phyloP scores from a whole-genome alignment of 306 rosid genomes.

The Quillaja saponaria region DNA sequence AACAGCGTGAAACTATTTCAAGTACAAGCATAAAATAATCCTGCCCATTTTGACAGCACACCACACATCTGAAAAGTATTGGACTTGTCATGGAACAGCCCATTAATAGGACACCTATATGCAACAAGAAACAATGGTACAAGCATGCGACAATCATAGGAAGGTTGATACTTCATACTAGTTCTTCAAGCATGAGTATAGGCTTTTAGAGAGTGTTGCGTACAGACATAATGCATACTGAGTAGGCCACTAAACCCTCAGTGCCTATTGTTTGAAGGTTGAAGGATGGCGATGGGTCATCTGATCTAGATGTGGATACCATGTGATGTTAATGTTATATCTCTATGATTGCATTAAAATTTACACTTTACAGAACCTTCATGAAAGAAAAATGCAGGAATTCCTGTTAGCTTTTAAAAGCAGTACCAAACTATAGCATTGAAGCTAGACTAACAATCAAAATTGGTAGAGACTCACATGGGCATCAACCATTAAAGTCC shows the following conservation, averaged over 20 bases:
- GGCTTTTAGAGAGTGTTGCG: constrained; percentile 16
- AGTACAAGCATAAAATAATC: no score
- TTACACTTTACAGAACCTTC: constrained; percentile 20
- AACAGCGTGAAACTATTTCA: no score
- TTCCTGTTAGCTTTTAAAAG: constrained; percentile 28
- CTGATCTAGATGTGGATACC: constrained; percentile 46
- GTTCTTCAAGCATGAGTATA: constrained; percentile 30
- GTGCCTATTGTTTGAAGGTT: constrained; percentile 37
- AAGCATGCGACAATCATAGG: constrained; percentile 28
- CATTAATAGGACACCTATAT: not conserved
- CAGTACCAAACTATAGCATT: constrained; percentile 27
- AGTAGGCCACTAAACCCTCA: constrained; percentile 37
- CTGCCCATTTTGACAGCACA: no score
- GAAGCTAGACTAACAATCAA: not conserved
- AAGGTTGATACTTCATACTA: constrained; percentile 32
- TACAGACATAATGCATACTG: constrained; percentile 31
- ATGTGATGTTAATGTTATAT: constrained; percentile 45
- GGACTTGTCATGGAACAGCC: not conserved
- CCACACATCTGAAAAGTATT: no score
- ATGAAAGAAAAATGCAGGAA: constrained; percentile 36
- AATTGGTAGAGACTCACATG: constrained; percentile 33
- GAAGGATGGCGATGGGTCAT: constrained; percentile 51
- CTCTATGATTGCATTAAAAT: constrained; percentile 22
- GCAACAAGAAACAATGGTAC: constrained; percentile 23
- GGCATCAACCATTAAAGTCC: constrained; percentile 23